Conservation (phyloP, 306 rosid species). For the Fragaria vesca region DNA sequence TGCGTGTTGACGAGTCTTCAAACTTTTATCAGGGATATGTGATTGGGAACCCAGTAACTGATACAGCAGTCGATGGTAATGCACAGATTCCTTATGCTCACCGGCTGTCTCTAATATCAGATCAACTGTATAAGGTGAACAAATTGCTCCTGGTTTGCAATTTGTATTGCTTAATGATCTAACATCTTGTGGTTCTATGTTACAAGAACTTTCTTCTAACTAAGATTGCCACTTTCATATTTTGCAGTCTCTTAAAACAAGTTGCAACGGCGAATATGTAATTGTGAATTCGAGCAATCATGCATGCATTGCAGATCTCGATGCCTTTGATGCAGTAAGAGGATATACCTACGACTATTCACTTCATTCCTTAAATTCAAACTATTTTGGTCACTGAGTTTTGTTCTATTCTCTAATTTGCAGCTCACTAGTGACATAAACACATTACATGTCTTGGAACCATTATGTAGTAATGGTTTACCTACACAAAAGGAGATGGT, state of each 20-base stretch:
- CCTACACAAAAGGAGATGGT: slow-evolving; percentile 13
- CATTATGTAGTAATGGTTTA: slow-evolving; percentile 18
- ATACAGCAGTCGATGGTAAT: slow-evolving; percentile 11
- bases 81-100: slow-evolving; percentile 12
- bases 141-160: not conserved
- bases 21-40: slow-evolving; percentile 18
- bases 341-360: not conserved
- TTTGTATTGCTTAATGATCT: not conserved
- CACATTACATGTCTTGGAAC: slow-evolving; percentile 20
- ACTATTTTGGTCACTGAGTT: not conserved
- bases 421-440: slow-evolving; percentile 24
- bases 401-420: not conserved
- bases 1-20: not conserved
- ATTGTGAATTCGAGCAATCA: slow-evolving; percentile 18
- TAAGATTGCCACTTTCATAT: not conserved
- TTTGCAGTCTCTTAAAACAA: slow-evolving; percentile 14
- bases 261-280: slow-evolving; percentile 20
- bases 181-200: not conserved
- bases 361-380: not conserved
- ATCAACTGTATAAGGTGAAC: slow-evolving; percentile 15
- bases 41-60: slow-evolving; percentile 27
- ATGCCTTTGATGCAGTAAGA: slow-evolving; percentile 13
- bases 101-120: slow-evolving; percentile 21
- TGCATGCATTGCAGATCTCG: slow-evolving; percentile 11
- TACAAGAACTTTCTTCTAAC: not conserved